These are phyloP conservation scores for Albugo candida DNA, from an alignment of 352 stramenopile genomes.

Conservation along the genomic window DNA sequence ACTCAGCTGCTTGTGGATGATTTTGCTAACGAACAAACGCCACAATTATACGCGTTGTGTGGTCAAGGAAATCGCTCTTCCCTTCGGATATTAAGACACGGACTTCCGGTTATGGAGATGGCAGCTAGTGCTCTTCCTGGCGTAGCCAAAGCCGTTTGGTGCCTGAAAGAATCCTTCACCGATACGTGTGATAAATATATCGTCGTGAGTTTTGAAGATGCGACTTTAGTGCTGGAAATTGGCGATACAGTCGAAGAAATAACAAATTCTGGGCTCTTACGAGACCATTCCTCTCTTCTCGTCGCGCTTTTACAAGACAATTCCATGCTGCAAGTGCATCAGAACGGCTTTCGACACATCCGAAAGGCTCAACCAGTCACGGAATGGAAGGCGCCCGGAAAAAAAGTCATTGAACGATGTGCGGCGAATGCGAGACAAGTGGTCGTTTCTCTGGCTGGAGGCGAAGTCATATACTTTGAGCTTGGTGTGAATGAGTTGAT, in stretches of 20 bases:
- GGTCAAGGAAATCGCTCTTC: conserved; percentile 85
- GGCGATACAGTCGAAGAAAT: conserved; percentile 97
- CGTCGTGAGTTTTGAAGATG: conserved; percentile 98
- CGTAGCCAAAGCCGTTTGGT: conserved; percentile 90
- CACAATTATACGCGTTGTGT: conserved; percentile 94
- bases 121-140: conserved; percentile 90
- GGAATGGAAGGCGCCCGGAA: conserved; percentile 94
- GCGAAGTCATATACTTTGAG: conserved; percentile 97
- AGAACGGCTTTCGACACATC: conserved; percentile 90
- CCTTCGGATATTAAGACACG: conserved; percentile 91
- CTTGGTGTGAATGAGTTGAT: conserved; percentile 86
- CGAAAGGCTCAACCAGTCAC: conserved; percentile 83
- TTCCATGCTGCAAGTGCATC: conserved; percentile 93
- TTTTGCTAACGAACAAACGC: conserved; percentile 86
- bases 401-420: conserved; percentile 94
- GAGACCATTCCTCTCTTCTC: conserved; percentile 87
- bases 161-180: conserved; percentile 75
- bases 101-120: conserved; percentile 91
- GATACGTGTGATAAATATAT: conserved; percentile 86
- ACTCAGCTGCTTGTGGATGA: conserved; percentile 93
- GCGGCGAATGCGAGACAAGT: conserved; percentile 94
- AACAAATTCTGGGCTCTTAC: conserved; percentile 87
- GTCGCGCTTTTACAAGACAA: conserved; percentile 89
- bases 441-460: conserved; percentile 90
- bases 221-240: conserved; percentile 94